Conservation (phyloP, 345 rosid genomes). For the Excoecaria cochinchinensis region DNA sequence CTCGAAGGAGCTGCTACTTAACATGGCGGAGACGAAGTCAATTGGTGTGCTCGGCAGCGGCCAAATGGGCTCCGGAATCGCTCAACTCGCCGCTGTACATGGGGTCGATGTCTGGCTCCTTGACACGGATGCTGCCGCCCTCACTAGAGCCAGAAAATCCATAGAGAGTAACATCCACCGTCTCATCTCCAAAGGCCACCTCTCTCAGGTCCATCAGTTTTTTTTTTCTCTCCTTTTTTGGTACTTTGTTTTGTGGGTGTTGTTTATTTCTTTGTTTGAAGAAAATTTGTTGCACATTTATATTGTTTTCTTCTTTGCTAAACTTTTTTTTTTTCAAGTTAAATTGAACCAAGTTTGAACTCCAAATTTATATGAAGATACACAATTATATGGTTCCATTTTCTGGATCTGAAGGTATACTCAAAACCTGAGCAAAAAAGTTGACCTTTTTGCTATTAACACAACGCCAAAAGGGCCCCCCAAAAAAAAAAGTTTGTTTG, state of each 20-base stretch:
- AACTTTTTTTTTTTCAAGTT: background rate
- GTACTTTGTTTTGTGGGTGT: background rate
- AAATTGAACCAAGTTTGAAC: background rate
- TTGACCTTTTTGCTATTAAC: too few relatives aligned
- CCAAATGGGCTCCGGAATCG: conserved; percentile 97
- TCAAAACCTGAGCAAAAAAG: too few relatives aligned
- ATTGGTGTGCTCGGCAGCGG: conserved; percentile 82
- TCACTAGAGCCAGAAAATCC: conserved; percentile 51
- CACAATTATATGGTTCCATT: background rate
- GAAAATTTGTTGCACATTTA: background rate
- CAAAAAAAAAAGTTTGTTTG: too few relatives aligned
- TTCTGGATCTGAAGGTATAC: background rate
- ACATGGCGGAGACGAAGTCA: conserved; percentile 46
- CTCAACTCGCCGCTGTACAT: conserved; percentile 70
- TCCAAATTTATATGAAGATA: too few relatives aligned
- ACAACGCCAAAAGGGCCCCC: too few relatives aligned
- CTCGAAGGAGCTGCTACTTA: background rate
- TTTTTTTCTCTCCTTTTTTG: background rate
- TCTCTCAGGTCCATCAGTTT: conserved; percentile 50
- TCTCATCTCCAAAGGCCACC: conserved; percentile 58
- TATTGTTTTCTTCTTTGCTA: background rate
- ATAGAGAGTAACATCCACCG: conserved; percentile 60
- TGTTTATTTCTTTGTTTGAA: background rate
- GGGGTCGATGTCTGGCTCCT: conserved; percentile 65
- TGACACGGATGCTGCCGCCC: conserved; percentile 64